These are phyloP conservation scores for Candida taoyuanica DNA, from an alignment of 805 yeast genomes.

Conservation along the genomic window DNA sequence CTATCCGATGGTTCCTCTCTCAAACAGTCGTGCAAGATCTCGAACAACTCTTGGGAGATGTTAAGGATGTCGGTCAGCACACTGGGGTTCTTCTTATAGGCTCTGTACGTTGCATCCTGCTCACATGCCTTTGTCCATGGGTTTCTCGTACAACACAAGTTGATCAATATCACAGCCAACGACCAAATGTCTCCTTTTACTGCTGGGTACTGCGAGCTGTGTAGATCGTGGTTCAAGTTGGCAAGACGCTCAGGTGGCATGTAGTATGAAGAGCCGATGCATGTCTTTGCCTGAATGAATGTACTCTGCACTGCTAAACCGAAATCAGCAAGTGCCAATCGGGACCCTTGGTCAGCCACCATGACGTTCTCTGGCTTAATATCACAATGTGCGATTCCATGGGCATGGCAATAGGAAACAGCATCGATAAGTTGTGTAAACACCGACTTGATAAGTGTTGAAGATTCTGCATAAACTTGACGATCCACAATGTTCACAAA, in stretches of 20 bases:
- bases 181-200: slow-evolving; percentile 86
- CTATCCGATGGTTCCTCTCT: slow-evolving; percentile 32
- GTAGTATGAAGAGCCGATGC: slow-evolving; percentile 84
- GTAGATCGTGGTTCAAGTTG: slow-evolving; percentile 27
- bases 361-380: slow-evolving; percentile 93
- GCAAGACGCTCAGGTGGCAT: slow-evolving; percentile 88
- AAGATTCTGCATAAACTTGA: slow-evolving; percentile 49
- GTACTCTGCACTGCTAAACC: slow-evolving; percentile 73
- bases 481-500: slow-evolving; percentile 81
- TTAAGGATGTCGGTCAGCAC: slow-evolving; percentile 68
- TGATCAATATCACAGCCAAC: slow-evolving; percentile 72
- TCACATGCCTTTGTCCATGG: slow-evolving; percentile 86
- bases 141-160: slow-evolving; percentile 76
- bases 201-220: slow-evolving; percentile 48
- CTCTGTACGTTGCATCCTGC: slow-evolving; percentile 58
- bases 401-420: slow-evolving; percentile 73
- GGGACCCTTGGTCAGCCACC: slow-evolving; percentile 52
- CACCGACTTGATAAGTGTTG: slow-evolving; percentile 44
- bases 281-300: slow-evolving; percentile 59
- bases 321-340: slow-evolving; percentile 74
- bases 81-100: slow-evolving; percentile 50
- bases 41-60: slow-evolving; percentile 56
- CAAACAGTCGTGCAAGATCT: slow-evolving; percentile 37
- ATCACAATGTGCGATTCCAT: slow-evolving; percentile 88
- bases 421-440: slow-evolving; percentile 80